Percentiles rank a stretch among this genome's conserved stretches.
Evolutionary conservation across 2,329 filamentous ascomycete genomes (phyloP).

Genomic region (Clonostachys sp.): DNA sequence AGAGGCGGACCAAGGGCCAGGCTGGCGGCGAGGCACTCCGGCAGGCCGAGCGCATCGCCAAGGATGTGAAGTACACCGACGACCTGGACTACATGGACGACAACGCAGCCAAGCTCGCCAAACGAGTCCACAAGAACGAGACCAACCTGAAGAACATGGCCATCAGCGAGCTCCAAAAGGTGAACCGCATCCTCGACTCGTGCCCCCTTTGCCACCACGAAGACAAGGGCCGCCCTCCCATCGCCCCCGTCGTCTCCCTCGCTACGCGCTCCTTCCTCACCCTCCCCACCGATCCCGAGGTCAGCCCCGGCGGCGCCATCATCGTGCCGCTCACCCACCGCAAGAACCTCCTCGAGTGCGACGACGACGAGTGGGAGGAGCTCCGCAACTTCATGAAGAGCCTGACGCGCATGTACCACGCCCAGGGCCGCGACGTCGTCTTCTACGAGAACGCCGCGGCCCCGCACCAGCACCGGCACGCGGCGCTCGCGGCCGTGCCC

Average conservation of each 20-base stretch:
- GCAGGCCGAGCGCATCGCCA: slow-evolving; percentile 88
- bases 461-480: slow-evolving; percentile 75
- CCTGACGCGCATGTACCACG: slow-evolving; percentile 89
- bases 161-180: slow-evolving; percentile 83
- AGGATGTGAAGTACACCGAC: slow-evolving; percentile 85
- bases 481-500: slow-evolving; percentile 79
- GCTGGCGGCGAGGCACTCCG: slow-evolving; percentile 74
- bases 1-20: slow-evolving; percentile 77
- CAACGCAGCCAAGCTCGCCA: slow-evolving; percentile 85
- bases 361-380: slow-evolving; percentile 99
- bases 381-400: slow-evolving; percentile 99
- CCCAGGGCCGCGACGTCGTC: slow-evolving; percentile 84
- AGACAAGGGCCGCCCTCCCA: slow-evolving; percentile 66
- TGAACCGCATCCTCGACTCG: slow-evolving; percentile 78
- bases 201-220: slow-evolving; percentile 94
- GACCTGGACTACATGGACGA: slow-evolving; percentile 97
- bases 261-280: slow-evolving; percentile 85
- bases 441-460: slow-evolving; percentile 97
- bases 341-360: slow-evolving; percentile 90
- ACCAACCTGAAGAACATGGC: slow-evolving; percentile 83
- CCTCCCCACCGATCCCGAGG: slow-evolving; percentile 82
- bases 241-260: slow-evolving; percentile 82
- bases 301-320: slow-evolving; percentile 77
- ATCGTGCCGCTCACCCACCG: slow-evolving; percentile 87
- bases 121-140: slow-evolving; percentile 82